phyloP scores from a whole-genome alignment of 73 alveolate genomes.

The Paramecium sonneborni region DNA sequence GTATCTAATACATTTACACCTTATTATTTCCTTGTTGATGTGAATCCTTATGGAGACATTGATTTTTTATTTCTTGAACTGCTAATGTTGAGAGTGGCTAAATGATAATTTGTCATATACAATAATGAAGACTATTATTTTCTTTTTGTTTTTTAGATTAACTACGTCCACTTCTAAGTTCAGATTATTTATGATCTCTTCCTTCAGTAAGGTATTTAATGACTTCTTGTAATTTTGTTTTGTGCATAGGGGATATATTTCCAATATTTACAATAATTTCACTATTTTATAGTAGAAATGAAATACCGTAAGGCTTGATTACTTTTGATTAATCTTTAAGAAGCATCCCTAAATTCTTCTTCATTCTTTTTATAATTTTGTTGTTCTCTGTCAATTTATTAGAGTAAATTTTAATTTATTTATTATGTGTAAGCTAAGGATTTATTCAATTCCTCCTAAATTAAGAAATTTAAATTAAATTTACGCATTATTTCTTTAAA shows the following conservation, averaged over 20 bases:
- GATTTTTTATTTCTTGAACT: slow-evolving; percentile 11
- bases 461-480: not conserved
- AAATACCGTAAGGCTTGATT: slow-evolving; percentile 24
- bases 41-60: slow-evolving; percentile 21
- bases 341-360: slow-evolving; percentile 41
- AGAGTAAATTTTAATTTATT: not conserved
- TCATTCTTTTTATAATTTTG: not conserved
- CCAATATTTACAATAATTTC: slow-evolving; percentile 50
- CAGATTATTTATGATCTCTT: not conserved
- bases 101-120: not conserved
- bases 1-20: not conserved
- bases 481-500: slow-evolving; percentile 36
- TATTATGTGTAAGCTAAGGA: not conserved
- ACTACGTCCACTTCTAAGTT: not conserved
- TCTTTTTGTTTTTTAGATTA: not conserved
- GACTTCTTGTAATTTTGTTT: slow-evolving; percentile 32
- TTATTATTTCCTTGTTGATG: not conserved
- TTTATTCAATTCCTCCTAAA: slow-evolving; percentile 19
- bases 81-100: not conserved
- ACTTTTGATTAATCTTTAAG: slow-evolving; percentile 7
- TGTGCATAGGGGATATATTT: slow-evolving; percentile 1
- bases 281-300: not conserved
- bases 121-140: not conserved
- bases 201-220: slow-evolving; percentile 13
- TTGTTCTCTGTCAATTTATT: not conserved